A percentile compares a stretch with the other conserved stretches of the same genome.
Evolutionary conservation across 1,284 basidiomycete species (phyloP).

Genomic region (Rhizopogon parksii): DNA sequence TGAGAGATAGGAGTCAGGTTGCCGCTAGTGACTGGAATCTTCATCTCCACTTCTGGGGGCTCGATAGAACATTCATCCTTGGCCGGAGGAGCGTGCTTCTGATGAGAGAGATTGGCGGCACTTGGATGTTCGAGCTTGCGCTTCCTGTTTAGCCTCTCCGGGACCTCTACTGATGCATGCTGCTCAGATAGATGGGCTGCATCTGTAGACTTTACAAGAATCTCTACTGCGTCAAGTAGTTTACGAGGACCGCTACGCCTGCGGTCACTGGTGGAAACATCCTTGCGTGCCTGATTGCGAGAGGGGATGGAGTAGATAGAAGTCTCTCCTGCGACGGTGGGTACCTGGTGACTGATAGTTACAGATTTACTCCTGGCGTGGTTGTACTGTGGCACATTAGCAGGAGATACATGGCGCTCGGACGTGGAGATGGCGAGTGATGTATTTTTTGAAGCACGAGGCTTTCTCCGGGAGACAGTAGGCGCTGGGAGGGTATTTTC

Average conservation of each 20-base stretch:
- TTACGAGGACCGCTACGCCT: neutral
- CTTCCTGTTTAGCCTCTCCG: neutral
- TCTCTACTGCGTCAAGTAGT: neutral
- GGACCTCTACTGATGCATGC: neutral
- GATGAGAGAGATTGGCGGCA: no score
- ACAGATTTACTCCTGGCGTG: neutral
- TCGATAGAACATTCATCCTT: neutral
- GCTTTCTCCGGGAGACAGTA: neutral
- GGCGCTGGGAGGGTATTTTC: neutral
- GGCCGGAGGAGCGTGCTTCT: neutral
- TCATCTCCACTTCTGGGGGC: neutral
- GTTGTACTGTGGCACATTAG: neutral
- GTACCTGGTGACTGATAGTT: neutral
- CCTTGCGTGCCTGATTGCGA: no score
- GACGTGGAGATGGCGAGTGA: neutral
- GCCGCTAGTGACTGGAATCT: neutral
- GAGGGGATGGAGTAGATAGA: neutral
- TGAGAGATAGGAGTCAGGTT: neutral
- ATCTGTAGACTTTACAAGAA: neutral
- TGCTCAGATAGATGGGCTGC: neutral
- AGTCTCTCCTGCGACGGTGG: neutral
- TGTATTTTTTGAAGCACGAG: neutral
- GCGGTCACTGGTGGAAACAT: neutral
- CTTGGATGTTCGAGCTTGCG: neutral
- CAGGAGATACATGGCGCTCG: neutral